Evolutionary conservation across 1,139 yeast genomes (phyloP), one percentile per base, ranked within the genome.

Genomic region (Taphrina confusa): DNA sequence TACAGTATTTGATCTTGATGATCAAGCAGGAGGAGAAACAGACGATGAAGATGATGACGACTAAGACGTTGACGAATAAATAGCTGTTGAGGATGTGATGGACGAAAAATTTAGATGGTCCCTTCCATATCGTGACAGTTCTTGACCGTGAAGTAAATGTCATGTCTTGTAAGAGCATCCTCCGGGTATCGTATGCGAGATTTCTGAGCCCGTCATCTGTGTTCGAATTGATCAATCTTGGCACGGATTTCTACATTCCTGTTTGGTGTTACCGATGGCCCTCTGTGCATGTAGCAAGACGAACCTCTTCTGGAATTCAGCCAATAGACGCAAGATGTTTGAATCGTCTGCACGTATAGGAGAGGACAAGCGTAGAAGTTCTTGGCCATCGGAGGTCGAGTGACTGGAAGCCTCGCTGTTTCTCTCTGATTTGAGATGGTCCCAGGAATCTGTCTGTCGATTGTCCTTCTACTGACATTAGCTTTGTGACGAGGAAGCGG

Each of bases 1-100:
- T 40, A 36, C 56, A 30, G 61, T 66, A 5, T 66, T 66, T 54
- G 68, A 66, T 57, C 59, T 66, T 4, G 68, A 66, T 28, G 68
- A 57, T 27, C 65, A 57, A 11, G 66, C 62, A 31, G 65, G 42
- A 5, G 65, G 62, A 5, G 57, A 40, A 31, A 39, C 28, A 12
- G 55, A 30, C 5, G 49, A 8, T 16, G 16, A 12, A 3, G 52
- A 47, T 4, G 37, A 18, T 6, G 23, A 6, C 18, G 50, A 45
- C 4, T 34, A 11, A 30, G 37, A 16, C 6, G 50, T 28, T 9
- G 42, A 37, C n/a, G n/a, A n/a, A n/a, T n/a, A n/a, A n/a, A n/a
- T n/a, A n/a, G n/a, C n/a, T n/a, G n/a, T n/a, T n/a, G n/a, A n/a
- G n/a, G n/a, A n/a, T n/a, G n/a, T n/a, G n/a, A n/a, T n/a, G n/a